Evolutionary conservation across 768 basidiomycete species (phyloP).

Genomic region (Cytidiella melzeri): DNA sequence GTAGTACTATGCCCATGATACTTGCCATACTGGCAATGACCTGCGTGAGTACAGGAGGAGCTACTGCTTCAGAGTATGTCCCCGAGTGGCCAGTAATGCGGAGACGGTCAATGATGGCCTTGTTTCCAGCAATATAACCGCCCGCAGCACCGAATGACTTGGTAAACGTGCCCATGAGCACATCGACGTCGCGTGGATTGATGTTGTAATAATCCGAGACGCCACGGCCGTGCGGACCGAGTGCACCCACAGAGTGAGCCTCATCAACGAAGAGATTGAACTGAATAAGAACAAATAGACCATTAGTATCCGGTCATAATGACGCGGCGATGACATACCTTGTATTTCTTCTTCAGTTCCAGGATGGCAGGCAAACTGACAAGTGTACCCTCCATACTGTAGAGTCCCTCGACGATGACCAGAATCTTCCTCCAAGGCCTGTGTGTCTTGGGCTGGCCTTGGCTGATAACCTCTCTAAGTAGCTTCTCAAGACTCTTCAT

Average conservation of each 20-base stretch:
- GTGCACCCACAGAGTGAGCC: slow-evolving; percentile 94
- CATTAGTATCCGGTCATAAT: background rate
- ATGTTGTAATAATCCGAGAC: slow-evolving; percentile 92
- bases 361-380: slow-evolving; percentile 78
- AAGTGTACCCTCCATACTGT: slow-evolving; percentile 98
- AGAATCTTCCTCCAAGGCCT: slow-evolving; percentile 99
- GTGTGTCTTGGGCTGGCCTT: slow-evolving; percentile 96
- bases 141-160: slow-evolving; percentile 92
- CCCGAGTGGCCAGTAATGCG: slow-evolving; percentile 78
- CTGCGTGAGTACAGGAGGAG: slow-evolving; percentile 88
- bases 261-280: slow-evolving; percentile 97
- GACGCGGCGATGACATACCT: slow-evolving; percentile 50
- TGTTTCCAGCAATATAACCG: slow-evolving; percentile 88
- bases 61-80: slow-evolving; percentile 84
- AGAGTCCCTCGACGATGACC: slow-evolving; percentile 90
- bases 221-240: slow-evolving; percentile 92
- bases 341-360: slow-evolving; percentile 90
- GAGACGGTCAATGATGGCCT: slow-evolving; percentile 72
- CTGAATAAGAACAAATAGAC: slow-evolving; percentile 33
- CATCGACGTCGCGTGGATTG: slow-evolving; percentile 73
- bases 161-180: slow-evolving; percentile 99
- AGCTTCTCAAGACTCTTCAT: slow-evolving; percentile 77
- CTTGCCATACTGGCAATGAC: slow-evolving; percentile 89
- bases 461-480: slow-evolving; percentile 86
- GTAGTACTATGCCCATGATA: slow-evolving; percentile 79